Percentiles rank a stretch among this genome's conserved stretches.
These are phyloP conservation scores for Alternaria sp. DNA, from an alignment of 2,329 filamentous ascomycete species.

Conservation along the genomic window DNA sequence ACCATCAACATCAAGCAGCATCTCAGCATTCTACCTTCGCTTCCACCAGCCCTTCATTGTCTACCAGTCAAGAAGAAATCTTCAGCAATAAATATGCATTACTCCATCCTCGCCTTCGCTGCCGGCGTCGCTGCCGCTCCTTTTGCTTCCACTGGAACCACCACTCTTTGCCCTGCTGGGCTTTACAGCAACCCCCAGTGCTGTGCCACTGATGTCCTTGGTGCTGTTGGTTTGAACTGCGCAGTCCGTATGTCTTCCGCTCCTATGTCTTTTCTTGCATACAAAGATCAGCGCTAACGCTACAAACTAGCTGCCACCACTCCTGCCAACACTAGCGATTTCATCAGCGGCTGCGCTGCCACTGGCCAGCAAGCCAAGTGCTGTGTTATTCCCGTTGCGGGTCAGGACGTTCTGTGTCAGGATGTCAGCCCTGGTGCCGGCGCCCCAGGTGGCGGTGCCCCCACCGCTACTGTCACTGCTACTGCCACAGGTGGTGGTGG, in stretches of 20 bases:
- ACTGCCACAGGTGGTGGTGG: background rate
- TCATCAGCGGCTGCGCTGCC: constrained; percentile 11
- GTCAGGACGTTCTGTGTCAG: constrained; percentile 17
- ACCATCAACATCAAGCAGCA: constrained; percentile 7
- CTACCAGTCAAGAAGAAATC: background rate
- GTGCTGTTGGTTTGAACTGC: constrained; percentile 14
- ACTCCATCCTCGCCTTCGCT: constrained; percentile 11
- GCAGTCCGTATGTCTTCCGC: constrained; percentile 13
- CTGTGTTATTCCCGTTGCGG: constrained; percentile 16
- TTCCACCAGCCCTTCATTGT: background rate
- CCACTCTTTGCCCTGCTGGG: constrained; percentile 10
- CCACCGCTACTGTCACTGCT: background rate
- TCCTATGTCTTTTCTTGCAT: background rate
- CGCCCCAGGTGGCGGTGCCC: background rate
- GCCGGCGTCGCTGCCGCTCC: constrained; percentile 12
- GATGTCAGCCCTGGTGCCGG: constrained; percentile 14
- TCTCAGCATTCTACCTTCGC: constrained; percentile 4
- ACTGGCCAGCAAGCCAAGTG: constrained; percentile 19
- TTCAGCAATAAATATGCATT: constrained; percentile 14
- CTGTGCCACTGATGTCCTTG: constrained; percentile 19
- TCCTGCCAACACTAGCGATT: constrained; percentile 2
- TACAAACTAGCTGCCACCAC: constrained; percentile 3
- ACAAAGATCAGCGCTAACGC: background rate
- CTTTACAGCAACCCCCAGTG: constrained; percentile 19
- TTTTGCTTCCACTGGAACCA: background rate